phyloP scores from a whole-genome alignment of 1,139 yeast species.

The Candida tunisiensis region DNA sequence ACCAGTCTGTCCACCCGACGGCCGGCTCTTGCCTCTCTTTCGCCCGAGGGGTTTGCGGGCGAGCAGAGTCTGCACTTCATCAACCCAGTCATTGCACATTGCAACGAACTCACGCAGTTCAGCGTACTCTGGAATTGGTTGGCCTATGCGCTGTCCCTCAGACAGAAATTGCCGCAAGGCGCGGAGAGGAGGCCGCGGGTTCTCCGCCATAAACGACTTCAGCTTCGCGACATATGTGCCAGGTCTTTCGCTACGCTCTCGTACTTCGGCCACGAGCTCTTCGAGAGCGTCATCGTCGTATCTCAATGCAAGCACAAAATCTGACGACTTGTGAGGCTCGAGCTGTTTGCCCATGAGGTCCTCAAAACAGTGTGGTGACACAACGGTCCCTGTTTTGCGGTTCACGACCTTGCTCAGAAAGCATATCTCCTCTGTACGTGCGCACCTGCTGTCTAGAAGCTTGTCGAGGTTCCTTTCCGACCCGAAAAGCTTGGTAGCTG shows the following conservation, averaged over 20 bases:
- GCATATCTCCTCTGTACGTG: too few relatives aligned
- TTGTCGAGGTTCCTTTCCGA: too few relatives aligned
- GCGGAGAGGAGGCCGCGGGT: slow-evolving; percentile 31
- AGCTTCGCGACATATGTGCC: slow-evolving; percentile 35
- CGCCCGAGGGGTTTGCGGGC: slow-evolving; percentile 34
- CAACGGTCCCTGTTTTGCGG: too few relatives aligned
- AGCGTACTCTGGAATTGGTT: too few relatives aligned
- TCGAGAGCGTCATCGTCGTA: slow-evolving; percentile 6
- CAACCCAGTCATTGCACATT: slow-evolving; percentile 33
- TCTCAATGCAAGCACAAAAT: slow-evolving; percentile 4
- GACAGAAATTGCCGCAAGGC: slow-evolving; percentile 26
- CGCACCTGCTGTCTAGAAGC: too few relatives aligned
- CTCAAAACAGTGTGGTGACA: too few relatives aligned
- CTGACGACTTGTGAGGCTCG: too few relatives aligned
- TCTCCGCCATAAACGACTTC: slow-evolving; percentile 23
- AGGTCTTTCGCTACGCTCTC: slow-evolving; percentile 22
- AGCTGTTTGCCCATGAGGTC: too few relatives aligned
- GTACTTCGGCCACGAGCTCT: slow-evolving; percentile 2
- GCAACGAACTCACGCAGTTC: slow-evolving; percentile 27
- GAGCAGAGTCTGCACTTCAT: slow-evolving; percentile 36
- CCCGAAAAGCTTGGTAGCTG: too few relatives aligned
- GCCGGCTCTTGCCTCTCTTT: slow-evolving; percentile 17
- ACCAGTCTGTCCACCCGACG: slow-evolving; percentile 3
- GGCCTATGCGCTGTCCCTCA: slow-evolving; percentile 46
- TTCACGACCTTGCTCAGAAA: too few relatives aligned